Evolutionary conservation across 192 early-diverging fungal genomes (phyloP), one percentile per base, ranked within the genome.

Genomic region (Backusella liffmaniae): DNA sequence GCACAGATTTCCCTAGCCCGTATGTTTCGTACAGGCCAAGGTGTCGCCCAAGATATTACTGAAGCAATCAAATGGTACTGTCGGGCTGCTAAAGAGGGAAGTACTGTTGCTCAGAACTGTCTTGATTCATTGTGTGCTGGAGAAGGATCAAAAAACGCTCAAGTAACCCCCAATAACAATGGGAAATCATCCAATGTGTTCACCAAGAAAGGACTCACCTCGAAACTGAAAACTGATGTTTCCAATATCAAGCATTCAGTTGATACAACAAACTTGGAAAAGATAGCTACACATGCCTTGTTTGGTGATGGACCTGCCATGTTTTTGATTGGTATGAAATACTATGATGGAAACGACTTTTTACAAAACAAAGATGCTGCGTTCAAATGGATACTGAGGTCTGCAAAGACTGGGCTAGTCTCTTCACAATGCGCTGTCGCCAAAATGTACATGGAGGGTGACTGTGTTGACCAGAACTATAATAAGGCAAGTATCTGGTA

Each of bases 401-500:
- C 44, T 49, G 15, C 44, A 13, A 49, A 49, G 13, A 13, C 44
- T 5, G 44, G 44, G 44, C 12, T 16, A 49, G 15, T 13, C 4
- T 13, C 44, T 49, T 16, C 18, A 4, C 44, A 13, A 49, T 49
- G 44, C 18, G 44, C 44, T 13, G 18, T 49, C 1, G 44, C 12
- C 1, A 49, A 49, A 16, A 13, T 49, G 44, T 49, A 49, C 9
- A 13, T 15, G 18, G 44, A 13, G 44, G 15, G 44, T 49, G 44
- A 49, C 15, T 49, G 44, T 1, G 44, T 49, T 49, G 44, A 49
- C 3, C 44, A 75, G 39, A 73, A 49, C 13, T 49, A 49, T 49
- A 16, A 49, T 49, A 49, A 49, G 15, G 2, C 44, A 49, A 16
- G 44, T 49, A 75, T 76, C 35, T 86, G 77, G 82, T 84, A 82